Conservation (phyloP, 768 basidiomycete genomes). For the Boletellus ananas region DNA sequence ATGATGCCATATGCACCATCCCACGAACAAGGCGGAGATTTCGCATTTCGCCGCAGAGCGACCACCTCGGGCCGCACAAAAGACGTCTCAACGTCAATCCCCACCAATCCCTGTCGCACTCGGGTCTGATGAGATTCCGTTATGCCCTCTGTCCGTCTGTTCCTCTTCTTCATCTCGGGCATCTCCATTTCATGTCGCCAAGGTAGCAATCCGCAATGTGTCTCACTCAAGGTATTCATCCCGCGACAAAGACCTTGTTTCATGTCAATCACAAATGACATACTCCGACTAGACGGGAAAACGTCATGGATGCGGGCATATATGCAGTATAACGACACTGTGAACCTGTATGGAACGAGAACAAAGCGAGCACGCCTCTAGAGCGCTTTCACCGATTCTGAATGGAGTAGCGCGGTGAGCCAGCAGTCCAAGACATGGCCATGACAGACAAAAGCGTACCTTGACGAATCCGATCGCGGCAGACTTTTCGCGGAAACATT, state of each 20-base stretch:
- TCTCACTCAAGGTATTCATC: background rate
- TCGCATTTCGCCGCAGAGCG: background rate
- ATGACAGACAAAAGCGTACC: constrained; percentile 46
- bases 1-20: background rate
- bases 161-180: background rate
- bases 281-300: constrained; percentile 8
- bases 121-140: background rate
- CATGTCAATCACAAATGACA: constrained; percentile 19
- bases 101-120: background rate
- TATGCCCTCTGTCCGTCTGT: no score
- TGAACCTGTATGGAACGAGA: background rate
- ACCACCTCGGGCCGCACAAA: constrained; percentile 1
- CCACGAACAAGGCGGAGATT: background rate
- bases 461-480: constrained; percentile 92
- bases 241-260: constrained; percentile 11
- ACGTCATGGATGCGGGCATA: constrained; percentile 4
- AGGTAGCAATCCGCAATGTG: background rate
- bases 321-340: constrained; percentile 1
- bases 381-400: constrained; percentile 45
- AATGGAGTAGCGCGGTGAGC: background rate
- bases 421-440: background rate
- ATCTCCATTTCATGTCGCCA: background rate
- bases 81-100: background rate
- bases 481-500: constrained; percentile 97
- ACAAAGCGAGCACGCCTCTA: background rate